Percentiles rank a stretch among this genome's conserved stretches.
Evolutionary conservation across 1,284 basidiomycete species (phyloP).

Genomic region (Phlebopus sp.): DNA sequence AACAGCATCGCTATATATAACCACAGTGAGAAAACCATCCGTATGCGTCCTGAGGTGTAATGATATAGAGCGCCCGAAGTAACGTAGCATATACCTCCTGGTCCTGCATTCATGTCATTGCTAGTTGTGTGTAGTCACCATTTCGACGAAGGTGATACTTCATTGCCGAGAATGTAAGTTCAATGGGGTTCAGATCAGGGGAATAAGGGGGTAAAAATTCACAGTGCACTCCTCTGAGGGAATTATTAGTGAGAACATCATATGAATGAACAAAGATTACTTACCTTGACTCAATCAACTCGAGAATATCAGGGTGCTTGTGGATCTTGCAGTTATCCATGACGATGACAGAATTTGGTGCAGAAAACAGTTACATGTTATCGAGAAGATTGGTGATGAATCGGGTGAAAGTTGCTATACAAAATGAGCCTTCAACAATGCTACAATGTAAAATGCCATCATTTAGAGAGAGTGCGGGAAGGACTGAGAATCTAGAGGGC

Average conservation of each 20-base stretch:
- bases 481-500: conserved; percentile 16
- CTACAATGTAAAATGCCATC: conserved; percentile 29
- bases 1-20: too few species aligned
- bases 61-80: conserved; percentile 13
- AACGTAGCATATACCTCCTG: conserved; percentile 9
- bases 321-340: conserved; percentile 7
- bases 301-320: neutral
- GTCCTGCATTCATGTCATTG: neutral
- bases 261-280: neutral
- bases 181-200: conserved; percentile 6
- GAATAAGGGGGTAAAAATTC: conserved; percentile 26
- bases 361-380: conserved; percentile 26
- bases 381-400: conserved; percentile 31
- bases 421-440: conserved; percentile 25
- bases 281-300: conserved; percentile 4
- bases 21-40: neutral
- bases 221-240: conserved; percentile 1
- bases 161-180: conserved; percentile 2
- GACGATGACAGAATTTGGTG: neutral
- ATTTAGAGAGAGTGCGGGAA: conserved; percentile 20
- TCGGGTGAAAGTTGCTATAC: neutral
- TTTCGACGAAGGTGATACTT: conserved; percentile 3
- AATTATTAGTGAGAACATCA: too few species aligned
- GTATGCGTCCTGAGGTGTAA: neutral
- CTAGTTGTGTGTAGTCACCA: conserved; percentile 1